A percentile compares a stretch with the other conserved stretches of the same genome.
Conservation (phyloP, 306 rosid genomes). For the Cucurbita argyrosperma region DNA sequence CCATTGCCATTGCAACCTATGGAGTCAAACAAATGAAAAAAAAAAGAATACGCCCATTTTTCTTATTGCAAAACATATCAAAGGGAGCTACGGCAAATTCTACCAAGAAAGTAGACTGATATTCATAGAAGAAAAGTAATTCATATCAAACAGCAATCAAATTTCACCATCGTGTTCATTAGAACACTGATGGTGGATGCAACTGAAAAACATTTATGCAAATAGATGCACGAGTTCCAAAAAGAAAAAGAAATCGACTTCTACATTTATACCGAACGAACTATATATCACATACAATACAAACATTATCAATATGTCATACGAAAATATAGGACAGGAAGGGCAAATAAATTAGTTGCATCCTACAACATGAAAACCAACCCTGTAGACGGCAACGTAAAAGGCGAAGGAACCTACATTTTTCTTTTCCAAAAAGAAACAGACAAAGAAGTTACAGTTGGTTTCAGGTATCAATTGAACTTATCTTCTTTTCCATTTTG, state of each 20-base stretch:
- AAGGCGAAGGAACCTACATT: too few relatives aligned
- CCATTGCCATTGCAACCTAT: constrained; percentile 99
- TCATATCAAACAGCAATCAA: neutral
- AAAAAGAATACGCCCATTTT: neutral
- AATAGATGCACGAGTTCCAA: too few relatives aligned
- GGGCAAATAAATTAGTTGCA: neutral
- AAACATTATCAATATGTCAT: neutral
- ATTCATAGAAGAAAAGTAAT: neutral
- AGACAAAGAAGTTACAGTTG: neutral
- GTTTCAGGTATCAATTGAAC: neutral
- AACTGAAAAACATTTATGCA: neutral
- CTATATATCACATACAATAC: neutral
- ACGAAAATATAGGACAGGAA: neutral
- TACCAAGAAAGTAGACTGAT: neutral
- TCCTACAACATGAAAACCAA: neutral
- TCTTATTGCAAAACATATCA: neutral
- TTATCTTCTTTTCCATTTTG: neutral
- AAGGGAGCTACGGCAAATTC: neutral
- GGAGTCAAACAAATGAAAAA: constrained; percentile 14
- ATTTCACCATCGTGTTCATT: neutral
- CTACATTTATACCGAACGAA: neutral
- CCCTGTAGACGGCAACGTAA: neutral
- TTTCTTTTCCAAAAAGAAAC: neutral
- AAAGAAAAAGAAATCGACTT: neutral
- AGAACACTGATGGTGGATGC: neutral